These are phyloP conservation scores for Salvia rosmarinus DNA, from an alignment of 257 asterid species.

Conservation along the genomic window DNA sequence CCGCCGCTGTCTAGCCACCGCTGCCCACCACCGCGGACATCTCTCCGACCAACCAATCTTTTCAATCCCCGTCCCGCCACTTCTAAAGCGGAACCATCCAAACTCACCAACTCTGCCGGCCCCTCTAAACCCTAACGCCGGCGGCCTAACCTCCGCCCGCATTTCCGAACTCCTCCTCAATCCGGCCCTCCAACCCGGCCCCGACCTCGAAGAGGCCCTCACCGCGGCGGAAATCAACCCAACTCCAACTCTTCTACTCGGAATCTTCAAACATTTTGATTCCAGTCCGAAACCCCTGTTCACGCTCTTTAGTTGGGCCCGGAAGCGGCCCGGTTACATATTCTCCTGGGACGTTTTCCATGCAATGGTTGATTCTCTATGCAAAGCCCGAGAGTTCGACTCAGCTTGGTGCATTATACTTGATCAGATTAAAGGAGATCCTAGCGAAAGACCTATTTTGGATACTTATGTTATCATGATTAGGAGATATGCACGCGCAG, in stretches of 20 bases:
- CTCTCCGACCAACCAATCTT: constrained; percentile 42
- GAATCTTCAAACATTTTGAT: constrained; percentile 57
- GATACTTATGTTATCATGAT: constrained; percentile 70
- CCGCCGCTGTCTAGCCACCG: constrained; percentile 46
- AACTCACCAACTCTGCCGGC: constrained; percentile 29
- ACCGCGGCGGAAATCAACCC: constrained; percentile 45
- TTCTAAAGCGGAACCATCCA: constrained; percentile 32
- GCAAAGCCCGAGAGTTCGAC: constrained; percentile 75
- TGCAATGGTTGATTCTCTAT: constrained; percentile 66
- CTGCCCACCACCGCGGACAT: constrained; percentile 34
- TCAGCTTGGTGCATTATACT: constrained; percentile 74
- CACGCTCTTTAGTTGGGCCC: constrained; percentile 70
- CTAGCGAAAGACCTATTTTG: constrained; percentile 44
- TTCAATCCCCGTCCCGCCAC: constrained; percentile 45
- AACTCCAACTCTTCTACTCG: constrained; percentile 47
- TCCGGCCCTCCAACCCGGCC: constrained; percentile 52
- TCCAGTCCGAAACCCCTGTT: constrained; percentile 69
- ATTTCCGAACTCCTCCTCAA: constrained; percentile 49
- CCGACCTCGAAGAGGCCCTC: constrained; percentile 63
- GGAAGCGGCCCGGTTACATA: constrained; percentile 51
- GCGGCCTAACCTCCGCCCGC: constrained; percentile 45
- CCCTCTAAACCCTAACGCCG: constrained; percentile 43
- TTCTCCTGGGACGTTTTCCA: constrained; percentile 56
- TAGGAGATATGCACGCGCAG: constrained; percentile 79
- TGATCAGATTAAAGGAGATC: constrained; percentile 44